Conservation (phyloP, 2,329 filamentous ascomycete genomes). For the Apiospora saccharicola region DNA sequence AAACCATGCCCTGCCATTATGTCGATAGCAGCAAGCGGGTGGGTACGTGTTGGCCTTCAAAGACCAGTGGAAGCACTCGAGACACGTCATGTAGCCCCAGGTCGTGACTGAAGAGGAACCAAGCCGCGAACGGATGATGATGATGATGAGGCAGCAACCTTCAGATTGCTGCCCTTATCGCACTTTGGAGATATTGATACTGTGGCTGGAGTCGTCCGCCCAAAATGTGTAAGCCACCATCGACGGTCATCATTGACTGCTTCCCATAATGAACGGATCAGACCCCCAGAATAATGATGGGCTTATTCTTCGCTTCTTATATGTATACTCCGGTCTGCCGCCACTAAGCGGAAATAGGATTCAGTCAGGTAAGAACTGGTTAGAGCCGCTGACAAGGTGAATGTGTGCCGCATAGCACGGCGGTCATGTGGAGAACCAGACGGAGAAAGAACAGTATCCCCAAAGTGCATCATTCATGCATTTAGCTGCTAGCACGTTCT, state of each 20-base stretch:
- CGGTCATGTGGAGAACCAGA: background rate
- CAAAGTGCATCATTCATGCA: background rate
- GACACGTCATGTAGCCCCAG: background rate
- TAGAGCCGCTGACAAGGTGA: background rate
- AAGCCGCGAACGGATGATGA: background rate
- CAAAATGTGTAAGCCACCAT: background rate
- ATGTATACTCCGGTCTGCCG: background rate
- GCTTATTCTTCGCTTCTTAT: background rate
- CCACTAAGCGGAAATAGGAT: conserved; percentile 5
- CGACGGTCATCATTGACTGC: background rate
- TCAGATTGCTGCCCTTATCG: background rate
- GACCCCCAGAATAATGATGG: background rate
- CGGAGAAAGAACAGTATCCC: background rate
- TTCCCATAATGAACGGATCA: background rate
- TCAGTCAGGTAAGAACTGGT: background rate
- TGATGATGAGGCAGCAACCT: background rate
- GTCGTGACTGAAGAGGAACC: background rate
- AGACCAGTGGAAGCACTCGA: background rate
- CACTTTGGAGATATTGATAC: background rate
- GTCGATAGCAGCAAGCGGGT: background rate
- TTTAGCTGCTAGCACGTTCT: too few relatives aligned
- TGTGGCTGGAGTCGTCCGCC: background rate
- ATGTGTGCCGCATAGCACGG: background rate
- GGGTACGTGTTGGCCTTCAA: background rate
- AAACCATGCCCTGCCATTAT: background rate